These are phyloP conservation scores for Crithidia mellificae DNA, from an alignment of 208 protist species.

Conservation along the genomic window DNA sequence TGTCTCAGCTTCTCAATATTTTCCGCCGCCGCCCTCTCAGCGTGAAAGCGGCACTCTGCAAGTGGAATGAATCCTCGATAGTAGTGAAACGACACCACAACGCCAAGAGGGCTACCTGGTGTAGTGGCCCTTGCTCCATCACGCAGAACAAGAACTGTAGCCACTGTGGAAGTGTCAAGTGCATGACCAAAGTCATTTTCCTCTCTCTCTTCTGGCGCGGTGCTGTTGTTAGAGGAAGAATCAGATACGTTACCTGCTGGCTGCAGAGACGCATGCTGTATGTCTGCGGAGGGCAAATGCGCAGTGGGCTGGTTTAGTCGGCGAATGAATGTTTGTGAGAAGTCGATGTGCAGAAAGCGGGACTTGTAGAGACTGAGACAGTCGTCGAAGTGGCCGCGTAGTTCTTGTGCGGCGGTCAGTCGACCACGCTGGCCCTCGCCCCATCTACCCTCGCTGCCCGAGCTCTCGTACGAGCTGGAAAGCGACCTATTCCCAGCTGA, in stretches of 20 bases:
- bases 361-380: constrained; percentile 43
- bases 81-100: constrained; percentile 27
- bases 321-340: constrained; percentile 4
- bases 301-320: background rate
- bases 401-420: constrained; percentile 41
- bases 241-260: background rate
- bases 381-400: constrained; percentile 48
- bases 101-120: constrained; percentile 6
- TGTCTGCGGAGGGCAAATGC: no score
- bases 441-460: constrained; percentile 1
- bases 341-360: constrained; percentile 12
- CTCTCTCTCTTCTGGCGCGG: no score
- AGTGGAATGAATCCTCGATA: constrained; percentile 6
- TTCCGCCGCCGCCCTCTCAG: constrained; percentile 3
- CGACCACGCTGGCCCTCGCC: background rate
- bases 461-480: background rate
- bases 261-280: background rate
- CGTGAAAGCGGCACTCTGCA: constrained; percentile 17
- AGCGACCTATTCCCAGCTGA: background rate
- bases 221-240: background rate
- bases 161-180: constrained; percentile 8
- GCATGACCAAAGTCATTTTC: no score
- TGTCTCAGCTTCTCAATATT: background rate
- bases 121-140: background rate
- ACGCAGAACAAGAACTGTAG: constrained; percentile 15